Conservation (phyloP, 495 filamentous ascomycete species). For the Pseudomonodictys pantanalensis region DNA sequence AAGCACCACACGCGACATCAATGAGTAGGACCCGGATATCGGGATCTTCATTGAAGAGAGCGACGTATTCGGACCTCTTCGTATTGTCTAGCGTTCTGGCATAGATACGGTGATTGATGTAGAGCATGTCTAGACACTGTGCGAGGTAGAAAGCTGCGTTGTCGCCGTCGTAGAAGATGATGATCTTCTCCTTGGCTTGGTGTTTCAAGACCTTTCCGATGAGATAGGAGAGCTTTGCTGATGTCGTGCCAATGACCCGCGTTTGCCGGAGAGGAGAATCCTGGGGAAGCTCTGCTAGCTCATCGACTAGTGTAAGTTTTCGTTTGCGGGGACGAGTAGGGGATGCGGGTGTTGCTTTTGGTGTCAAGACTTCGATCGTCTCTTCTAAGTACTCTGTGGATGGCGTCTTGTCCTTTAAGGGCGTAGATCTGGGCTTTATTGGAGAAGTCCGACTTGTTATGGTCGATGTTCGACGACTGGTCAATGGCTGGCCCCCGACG, state of each 20-base stretch:
- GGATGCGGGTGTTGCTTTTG: not conserved
- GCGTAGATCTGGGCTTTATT: constrained; percentile 3
- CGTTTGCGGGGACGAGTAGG: constrained; percentile 20
- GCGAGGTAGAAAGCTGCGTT: constrained; percentile 70
- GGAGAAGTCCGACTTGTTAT: constrained; percentile 1
- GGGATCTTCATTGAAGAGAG: constrained; percentile 67
- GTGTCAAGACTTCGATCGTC: not conserved
- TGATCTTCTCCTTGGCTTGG: constrained; percentile 73
- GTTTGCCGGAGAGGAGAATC: constrained; percentile 59
- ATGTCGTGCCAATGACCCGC: constrained; percentile 72
- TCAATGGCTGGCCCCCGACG: constrained; percentile 19
- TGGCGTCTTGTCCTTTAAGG: not conserved
- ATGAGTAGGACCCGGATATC: constrained; percentile 74
- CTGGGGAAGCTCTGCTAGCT: constrained; percentile 35
- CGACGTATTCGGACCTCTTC: constrained; percentile 67
- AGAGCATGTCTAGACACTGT: constrained; percentile 65
- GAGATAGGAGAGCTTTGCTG: constrained; percentile 84
- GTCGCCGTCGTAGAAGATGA: constrained; percentile 89
- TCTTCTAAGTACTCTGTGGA: not conserved
- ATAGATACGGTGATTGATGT: constrained; percentile 58
- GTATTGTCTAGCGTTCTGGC: constrained; percentile 62
- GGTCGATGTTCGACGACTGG: not conserved
- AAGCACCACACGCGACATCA: constrained; percentile 83
- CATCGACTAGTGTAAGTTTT: constrained; percentile 20
- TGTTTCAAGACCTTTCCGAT: constrained; percentile 65